A percentile compares a stretch with the other conserved stretches of the same genome.
phyloP scores from a whole-genome alignment of 805 yeast species.

The Diddensiella caesifluorescens region DNA sequence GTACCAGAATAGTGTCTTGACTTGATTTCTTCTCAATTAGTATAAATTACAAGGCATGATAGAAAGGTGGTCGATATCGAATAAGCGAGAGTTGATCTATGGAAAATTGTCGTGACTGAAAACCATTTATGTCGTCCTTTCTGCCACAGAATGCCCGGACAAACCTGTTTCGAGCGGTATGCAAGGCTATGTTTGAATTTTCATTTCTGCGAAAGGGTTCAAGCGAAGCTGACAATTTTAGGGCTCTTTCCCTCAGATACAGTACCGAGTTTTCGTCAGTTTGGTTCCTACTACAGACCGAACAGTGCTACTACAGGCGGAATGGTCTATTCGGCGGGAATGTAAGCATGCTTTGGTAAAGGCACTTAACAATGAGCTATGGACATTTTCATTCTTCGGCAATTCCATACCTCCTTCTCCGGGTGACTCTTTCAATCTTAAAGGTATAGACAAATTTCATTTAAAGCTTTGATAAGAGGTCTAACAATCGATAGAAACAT shows the following conservation, averaged over 20 bases:
- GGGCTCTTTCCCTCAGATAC: conserved; percentile 18
- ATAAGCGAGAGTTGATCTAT: too few relatives aligned
- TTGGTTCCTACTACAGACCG: conserved; percentile 10
- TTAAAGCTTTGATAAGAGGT: too few relatives aligned
- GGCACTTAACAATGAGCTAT: conserved; percentile 23
- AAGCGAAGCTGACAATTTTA: background rate
- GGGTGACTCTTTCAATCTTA: conserved; percentile 15
- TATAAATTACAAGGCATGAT: too few relatives aligned
- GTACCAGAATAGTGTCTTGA: too few relatives aligned
- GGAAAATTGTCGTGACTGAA: too few relatives aligned
- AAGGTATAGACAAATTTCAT: too few relatives aligned
- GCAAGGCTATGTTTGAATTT: background rate
- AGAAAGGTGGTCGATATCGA: too few relatives aligned
- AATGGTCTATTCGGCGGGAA: conserved; percentile 23
- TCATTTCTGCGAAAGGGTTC: background rate
- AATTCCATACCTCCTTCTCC: conserved; percentile 19
- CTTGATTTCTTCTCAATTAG: too few relatives aligned
- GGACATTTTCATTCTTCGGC: conserved; percentile 24
- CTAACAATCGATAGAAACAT: too few relatives aligned
- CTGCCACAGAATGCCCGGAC: conserved; percentile 8
- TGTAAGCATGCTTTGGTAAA: conserved; percentile 20
- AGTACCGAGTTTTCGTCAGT: conserved; percentile 24
- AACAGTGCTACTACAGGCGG: conserved; percentile 21
- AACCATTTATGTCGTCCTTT: conserved; percentile 1
- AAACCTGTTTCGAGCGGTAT: conserved; percentile 2